Percentiles rank a stretch among this genome's conserved stretches.
Evolutionary conservation across 2,329 filamentous ascomycete species (phyloP).

Genomic region (Verticillium dahliae): DNA sequence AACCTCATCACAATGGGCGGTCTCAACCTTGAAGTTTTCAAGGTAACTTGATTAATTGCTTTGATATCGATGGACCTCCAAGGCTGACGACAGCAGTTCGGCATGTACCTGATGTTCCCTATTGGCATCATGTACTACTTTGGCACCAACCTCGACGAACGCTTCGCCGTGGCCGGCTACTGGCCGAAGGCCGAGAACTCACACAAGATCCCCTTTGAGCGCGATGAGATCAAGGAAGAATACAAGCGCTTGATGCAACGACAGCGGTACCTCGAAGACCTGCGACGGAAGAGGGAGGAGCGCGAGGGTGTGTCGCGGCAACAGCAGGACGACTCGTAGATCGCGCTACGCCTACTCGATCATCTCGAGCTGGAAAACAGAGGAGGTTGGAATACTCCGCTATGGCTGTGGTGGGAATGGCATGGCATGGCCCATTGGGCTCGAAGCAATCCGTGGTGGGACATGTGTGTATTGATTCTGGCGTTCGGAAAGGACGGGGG

Average conservation of each 20-base stretch:
- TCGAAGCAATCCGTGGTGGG: background rate
- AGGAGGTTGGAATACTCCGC: background rate
- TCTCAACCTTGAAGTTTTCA: constrained; percentile 84
- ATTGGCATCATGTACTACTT: constrained; percentile 99
- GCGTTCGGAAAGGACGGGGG: background rate
- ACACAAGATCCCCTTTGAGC: constrained; percentile 69
- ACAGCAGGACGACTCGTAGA: constrained; percentile 13
- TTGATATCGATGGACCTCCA: background rate
- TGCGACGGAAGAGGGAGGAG: constrained; percentile 33
- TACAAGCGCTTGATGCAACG: constrained; percentile 61
- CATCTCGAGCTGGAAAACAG: background rate
- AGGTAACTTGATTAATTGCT: constrained; percentile 42
- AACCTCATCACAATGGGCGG: constrained; percentile 53
- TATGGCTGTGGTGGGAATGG: background rate
- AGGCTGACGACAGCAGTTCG: constrained; percentile 58
- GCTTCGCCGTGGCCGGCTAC: constrained; percentile 84
- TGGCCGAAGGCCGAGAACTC: constrained; percentile 81
- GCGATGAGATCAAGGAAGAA: constrained; percentile 78
- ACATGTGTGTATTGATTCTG: background rate
- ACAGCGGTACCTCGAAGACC: constrained; percentile 73
- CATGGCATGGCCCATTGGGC: background rate
- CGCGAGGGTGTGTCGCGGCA: constrained; percentile 17
- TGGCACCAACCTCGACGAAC: constrained; percentile 91
- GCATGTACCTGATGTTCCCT: constrained; percentile 97
- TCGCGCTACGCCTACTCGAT: background rate